Evolutionary conservation across 2,329 filamentous ascomycete genomes (phyloP).

Genomic region (Gaeumannomyces sp.): DNA sequence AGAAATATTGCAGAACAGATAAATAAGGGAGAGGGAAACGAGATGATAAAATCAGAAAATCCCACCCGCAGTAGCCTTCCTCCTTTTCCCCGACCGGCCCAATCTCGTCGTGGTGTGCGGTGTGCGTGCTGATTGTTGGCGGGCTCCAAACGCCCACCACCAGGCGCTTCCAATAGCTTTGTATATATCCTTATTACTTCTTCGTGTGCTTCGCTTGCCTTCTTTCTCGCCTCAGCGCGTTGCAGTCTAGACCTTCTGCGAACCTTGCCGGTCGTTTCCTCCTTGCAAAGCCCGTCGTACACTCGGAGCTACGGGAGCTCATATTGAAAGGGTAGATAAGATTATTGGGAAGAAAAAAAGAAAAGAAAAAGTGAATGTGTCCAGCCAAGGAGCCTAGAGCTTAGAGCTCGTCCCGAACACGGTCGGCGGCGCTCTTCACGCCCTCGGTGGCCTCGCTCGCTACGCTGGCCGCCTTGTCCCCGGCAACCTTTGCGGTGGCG

Average conservation of each 20-base stretch:
- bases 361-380: not conserved
- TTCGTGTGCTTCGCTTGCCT: not conserved
- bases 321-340: not conserved
- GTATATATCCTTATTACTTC: not conserved
- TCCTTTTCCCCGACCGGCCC: not conserved
- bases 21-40: not conserved
- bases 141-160: too few species aligned
- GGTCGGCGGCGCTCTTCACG: constrained; percentile 32
- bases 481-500: constrained; percentile 36
- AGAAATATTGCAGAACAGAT: not conserved
- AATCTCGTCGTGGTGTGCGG: not conserved
- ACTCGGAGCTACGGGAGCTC: not conserved
- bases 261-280: too few species aligned
- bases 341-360: not conserved
- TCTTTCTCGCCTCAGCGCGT: not conserved
- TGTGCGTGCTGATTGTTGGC: not conserved
- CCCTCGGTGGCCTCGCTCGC: constrained; percentile 36
- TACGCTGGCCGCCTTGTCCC: constrained; percentile 30
- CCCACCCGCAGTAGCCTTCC: not conserved
- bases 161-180: not conserved
- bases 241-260: not conserved
- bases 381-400: too few species aligned
- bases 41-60: not conserved
- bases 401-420: constrained; percentile 36
- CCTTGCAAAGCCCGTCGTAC: not conserved